Evolutionary conservation across 257 asterid genomes (phyloP).

Genomic region (Mitragyna speciosa): DNA sequence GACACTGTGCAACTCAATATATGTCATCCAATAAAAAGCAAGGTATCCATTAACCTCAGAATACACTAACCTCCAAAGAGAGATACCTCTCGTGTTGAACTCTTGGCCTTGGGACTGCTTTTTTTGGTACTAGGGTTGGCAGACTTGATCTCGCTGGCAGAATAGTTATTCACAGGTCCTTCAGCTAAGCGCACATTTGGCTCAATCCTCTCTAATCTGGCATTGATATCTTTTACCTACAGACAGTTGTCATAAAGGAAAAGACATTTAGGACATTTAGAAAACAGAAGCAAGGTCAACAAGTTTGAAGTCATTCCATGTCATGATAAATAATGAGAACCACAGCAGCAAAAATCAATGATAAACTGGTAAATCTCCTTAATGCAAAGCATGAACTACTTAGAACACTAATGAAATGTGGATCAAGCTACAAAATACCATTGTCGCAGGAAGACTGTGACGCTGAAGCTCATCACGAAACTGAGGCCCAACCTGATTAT

Average conservation of each 20-base stretch:
- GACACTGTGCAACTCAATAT: background rate
- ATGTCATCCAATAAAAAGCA: background rate
- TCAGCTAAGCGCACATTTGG: constrained; percentile 78
- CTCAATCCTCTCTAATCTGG: constrained; percentile 86
- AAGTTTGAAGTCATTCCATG: constrained; percentile 4
- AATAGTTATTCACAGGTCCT: constrained; percentile 54
- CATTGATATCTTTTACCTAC: constrained; percentile 88
- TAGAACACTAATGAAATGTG: background rate
- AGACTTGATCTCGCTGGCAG: constrained; percentile 60
- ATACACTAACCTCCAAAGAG: constrained; percentile 90
- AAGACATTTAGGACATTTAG: background rate
- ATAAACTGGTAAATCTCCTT: background rate
- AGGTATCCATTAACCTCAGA: background rate
- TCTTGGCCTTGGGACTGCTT: constrained; percentile 89
- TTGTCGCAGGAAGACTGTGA: constrained; percentile 64
- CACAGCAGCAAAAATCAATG: background rate
- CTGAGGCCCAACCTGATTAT: constrained; percentile 85
- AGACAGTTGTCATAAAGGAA: constrained; percentile 33
- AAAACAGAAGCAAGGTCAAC: constrained; percentile 10
- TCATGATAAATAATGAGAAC: background rate
- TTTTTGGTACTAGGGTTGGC: constrained; percentile 55
- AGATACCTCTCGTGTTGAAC: constrained; percentile 74
- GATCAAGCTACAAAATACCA: constrained; percentile 45
- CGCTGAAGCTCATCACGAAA: constrained; percentile 93
- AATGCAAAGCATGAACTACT: background rate